phyloP scores from a whole-genome alignment of 148 eudicot genomes.

The Fagopyrum homotropicum region DNA sequence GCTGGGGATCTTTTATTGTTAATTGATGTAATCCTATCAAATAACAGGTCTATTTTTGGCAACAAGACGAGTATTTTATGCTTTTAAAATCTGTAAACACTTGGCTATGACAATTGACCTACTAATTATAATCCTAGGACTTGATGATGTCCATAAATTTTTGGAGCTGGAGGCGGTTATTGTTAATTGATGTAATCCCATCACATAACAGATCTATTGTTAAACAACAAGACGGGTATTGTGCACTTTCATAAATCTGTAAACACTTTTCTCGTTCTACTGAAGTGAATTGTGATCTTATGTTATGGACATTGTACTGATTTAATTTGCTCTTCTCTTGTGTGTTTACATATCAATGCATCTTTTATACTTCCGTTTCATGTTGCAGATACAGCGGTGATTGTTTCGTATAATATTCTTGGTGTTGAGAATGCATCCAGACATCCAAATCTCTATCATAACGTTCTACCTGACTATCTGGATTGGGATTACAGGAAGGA shows the following conservation, averaged over 20 bases:
- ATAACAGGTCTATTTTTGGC: not conserved
- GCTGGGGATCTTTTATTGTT: not conserved
- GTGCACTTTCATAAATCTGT: not conserved
- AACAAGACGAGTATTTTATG: not conserved
- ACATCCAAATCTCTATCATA: slow-evolving; percentile 56
- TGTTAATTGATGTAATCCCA: not conserved
- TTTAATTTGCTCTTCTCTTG: not conserved
- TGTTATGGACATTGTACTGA: not conserved
- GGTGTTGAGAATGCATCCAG: slow-evolving; percentile 80
- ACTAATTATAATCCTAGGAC: not conserved
- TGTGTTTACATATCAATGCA: slow-evolving; percentile 11
- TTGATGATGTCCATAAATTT: not conserved
- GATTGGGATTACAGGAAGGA: slow-evolving; percentile 61
- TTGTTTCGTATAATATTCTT: slow-evolving; percentile 77
- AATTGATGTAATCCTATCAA: not conserved
- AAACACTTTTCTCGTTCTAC: slow-evolving; percentile 1
- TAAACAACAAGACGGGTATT: not conserved
- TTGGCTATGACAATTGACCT: not conserved
- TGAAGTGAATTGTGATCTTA: not conserved
- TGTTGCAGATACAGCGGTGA: slow-evolving; percentile 58
- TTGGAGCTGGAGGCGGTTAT: not conserved
- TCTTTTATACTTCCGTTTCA: slow-evolving; percentile 11
- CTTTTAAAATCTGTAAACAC: not conserved
- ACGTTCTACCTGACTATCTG: slow-evolving; percentile 36
- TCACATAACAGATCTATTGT: not conserved